Evolutionary conservation across 495 filamentous ascomycete genomes (phyloP).

Genomic region (Hypoxylon fuscum): DNA sequence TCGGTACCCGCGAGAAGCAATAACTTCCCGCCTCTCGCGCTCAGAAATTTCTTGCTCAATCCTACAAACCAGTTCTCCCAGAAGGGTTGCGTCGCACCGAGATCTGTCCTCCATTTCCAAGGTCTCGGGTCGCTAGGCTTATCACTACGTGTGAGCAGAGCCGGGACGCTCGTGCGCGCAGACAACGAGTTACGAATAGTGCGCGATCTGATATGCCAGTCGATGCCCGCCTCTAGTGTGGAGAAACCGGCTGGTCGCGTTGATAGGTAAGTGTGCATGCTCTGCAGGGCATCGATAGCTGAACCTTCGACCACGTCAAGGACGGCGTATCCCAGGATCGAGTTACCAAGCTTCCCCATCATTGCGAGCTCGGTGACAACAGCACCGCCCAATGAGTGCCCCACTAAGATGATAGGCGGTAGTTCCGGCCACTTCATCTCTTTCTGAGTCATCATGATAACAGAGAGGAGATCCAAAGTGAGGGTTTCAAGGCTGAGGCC

Average conservation of each 20-base stretch:
- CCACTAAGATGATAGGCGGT: constrained; percentile 82
- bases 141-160: constrained; percentile 66
- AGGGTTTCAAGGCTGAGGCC: constrained; percentile 76
- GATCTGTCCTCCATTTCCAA: constrained; percentile 89
- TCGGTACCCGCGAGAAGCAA: constrained; percentile 93
- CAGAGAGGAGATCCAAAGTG: constrained; percentile 73
- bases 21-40: constrained; percentile 84
- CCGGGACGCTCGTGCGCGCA: constrained; percentile 87
- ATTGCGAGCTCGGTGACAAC: constrained; percentile 87
- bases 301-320: constrained; percentile 93
- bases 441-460: constrained; percentile 69
- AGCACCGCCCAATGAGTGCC: constrained; percentile 96
- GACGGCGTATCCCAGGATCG: constrained; percentile 86
- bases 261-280: constrained; percentile 90
- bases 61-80: constrained; percentile 96
- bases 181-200: constrained; percentile 85
- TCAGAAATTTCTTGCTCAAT: constrained; percentile 87
- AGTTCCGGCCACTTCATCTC: constrained; percentile 75
- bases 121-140: constrained; percentile 47
- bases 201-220: constrained; percentile 93
- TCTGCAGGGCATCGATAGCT: constrained; percentile 89
- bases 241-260: constrained; percentile 83
- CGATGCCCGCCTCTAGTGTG: constrained; percentile 78
- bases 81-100: constrained; percentile 84
- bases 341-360: constrained; percentile 67